These are phyloP conservation scores for Dinochytrium kinnereticum DNA, from an alignment of 371 early-diverging fungal species.

Conservation along the genomic window DNA sequence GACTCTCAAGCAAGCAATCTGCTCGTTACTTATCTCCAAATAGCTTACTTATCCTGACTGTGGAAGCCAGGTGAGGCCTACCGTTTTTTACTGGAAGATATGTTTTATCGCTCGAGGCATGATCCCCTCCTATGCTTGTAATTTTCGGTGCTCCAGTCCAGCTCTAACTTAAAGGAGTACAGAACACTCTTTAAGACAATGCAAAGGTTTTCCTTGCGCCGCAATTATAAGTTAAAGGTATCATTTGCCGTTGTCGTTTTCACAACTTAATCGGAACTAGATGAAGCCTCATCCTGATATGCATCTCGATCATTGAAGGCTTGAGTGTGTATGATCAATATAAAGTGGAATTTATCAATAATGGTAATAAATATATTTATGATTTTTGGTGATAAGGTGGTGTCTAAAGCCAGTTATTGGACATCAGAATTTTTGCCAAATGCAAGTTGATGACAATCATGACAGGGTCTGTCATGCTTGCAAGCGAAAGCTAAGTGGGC, in stretches of 20 bases:
- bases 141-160: slow-evolving; percentile 65
- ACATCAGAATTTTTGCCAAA: no score
- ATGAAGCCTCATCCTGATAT: no score
- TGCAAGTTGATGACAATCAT: not conserved
- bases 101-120: slow-evolving; percentile 60
- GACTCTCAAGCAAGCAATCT: slow-evolving; percentile 54
- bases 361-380: no score
- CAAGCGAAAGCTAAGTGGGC: slow-evolving; percentile 63
- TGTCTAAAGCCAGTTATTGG: no score
- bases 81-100: slow-evolving; percentile 52
- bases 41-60: slow-evolving; percentile 59
- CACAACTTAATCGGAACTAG: no score
- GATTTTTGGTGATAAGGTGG: no score
- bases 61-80: slow-evolving; percentile 53
- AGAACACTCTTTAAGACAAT: slow-evolving; percentile 35
- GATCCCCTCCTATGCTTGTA: slow-evolving; percentile 63
- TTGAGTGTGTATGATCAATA: no score
- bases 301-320: no score
- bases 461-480: slow-evolving; percentile 41
- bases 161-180: not conserved
- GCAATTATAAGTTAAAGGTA: no score
- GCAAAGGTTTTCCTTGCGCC: slow-evolving; percentile 79
- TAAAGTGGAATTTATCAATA: no score
- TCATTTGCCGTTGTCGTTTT: slow-evolving; percentile 57
- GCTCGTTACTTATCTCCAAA: slow-evolving; percentile 75